These are phyloP conservation scores for Chimonanthus salicifolius DNA, from an alignment of 164 flowering plant species.

Conservation along the genomic window DNA sequence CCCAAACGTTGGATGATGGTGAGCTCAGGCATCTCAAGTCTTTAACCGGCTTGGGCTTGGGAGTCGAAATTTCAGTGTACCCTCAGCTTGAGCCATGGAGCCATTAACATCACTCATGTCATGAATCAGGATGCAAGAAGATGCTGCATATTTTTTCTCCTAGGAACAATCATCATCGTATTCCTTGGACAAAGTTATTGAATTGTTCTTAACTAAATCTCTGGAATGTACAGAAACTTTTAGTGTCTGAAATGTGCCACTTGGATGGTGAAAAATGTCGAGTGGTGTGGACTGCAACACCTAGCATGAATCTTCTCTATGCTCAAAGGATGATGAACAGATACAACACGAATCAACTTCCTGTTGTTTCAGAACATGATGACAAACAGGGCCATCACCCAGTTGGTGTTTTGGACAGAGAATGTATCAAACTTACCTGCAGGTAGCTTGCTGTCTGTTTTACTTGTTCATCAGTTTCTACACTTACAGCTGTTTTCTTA, in stretches of 20 bases:
- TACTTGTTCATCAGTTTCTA: neutral
- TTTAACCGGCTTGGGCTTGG: neutral
- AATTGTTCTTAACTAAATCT: neutral
- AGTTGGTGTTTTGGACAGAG: conserved; percentile 65
- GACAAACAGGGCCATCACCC: conserved; percentile 28
- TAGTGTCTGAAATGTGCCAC: conserved; percentile 54
- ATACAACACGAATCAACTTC: conserved; percentile 54
- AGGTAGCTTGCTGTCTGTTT: conserved; percentile 29
- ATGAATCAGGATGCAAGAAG: no score
- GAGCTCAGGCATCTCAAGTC: neutral
- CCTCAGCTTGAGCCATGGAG: neutral
- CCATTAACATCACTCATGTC: neutral
- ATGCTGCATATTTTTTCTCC: neutral
- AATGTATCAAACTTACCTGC: conserved; percentile 66
- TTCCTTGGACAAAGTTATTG: neutral
- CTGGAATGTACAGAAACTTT: conserved; percentile 32
- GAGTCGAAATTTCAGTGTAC: neutral
- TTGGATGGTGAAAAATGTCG: conserved; percentile 34
- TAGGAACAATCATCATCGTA: neutral
- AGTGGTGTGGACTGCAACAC: conserved; percentile 53
- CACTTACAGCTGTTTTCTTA: neutral
- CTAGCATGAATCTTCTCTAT: conserved; percentile 54
- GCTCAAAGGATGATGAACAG: conserved; percentile 50
- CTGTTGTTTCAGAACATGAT: conserved; percentile 50
- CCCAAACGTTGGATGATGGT: no score